phyloP scores from a whole-genome alignment of 768 basidiomycete genomes.

The Tulasnella sp. region DNA sequence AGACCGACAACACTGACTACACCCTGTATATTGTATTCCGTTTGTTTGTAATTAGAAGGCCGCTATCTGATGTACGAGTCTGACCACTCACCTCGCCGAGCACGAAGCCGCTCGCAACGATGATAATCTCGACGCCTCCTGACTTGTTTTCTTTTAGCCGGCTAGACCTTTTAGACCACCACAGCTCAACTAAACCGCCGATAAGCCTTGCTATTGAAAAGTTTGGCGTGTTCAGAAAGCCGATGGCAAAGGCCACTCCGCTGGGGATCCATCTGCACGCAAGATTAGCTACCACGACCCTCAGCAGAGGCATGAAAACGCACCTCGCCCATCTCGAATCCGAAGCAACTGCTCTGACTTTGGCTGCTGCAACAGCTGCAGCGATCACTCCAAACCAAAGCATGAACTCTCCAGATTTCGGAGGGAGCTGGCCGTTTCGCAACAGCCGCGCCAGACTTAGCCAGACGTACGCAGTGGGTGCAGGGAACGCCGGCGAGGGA shows the following conservation, averaged over 20 bases:
- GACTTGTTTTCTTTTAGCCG: constrained; percentile 26
- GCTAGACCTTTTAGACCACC: constrained; percentile 44
- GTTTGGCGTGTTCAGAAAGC: constrained; percentile 91
- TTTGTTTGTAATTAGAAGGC: neutral
- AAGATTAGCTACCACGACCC: neutral
- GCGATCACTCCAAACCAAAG: constrained; percentile 64
- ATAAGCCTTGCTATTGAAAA: constrained; percentile 88
- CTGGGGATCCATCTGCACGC: constrained; percentile 64
- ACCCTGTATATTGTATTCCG: constrained; percentile 35
- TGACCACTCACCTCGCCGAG: constrained; percentile 55
- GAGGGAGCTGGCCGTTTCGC: constrained; percentile 75
- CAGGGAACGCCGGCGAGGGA: constrained; percentile 91
- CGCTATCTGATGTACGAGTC: too few species aligned
- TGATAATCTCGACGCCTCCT: constrained; percentile 62
- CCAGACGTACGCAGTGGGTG: constrained; percentile 95
- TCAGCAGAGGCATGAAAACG: neutral
- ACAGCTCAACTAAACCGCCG: constrained; percentile 65
- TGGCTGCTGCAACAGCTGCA: constrained; percentile 54
- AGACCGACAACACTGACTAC: constrained; percentile 77
- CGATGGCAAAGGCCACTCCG: constrained; percentile 90
- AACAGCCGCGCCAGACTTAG: constrained; percentile 64
- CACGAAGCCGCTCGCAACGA: constrained; percentile 92
- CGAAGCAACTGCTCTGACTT: constrained; percentile 48
- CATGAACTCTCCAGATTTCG: constrained; percentile 73
- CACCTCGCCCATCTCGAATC: constrained; percentile 44